Conservation (phyloP, 2,329 filamentous ascomycete genomes). For the Fusarium poae region DNA sequence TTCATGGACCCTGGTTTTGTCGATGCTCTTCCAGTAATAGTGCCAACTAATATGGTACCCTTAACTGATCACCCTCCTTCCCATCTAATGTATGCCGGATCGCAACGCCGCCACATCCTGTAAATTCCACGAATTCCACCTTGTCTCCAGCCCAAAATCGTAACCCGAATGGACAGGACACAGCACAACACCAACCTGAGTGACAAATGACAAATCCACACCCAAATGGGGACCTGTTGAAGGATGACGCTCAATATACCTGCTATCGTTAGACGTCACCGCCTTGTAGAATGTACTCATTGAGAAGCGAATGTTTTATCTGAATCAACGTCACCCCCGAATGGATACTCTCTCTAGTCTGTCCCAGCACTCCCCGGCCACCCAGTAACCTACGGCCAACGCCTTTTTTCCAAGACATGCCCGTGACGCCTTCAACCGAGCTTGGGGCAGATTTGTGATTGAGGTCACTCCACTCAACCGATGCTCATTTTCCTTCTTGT, state of each 20-base stretch:
- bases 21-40: neutral
- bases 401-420: slow-evolving; percentile 37
- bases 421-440: slow-evolving; percentile 42
- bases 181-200: slow-evolving; percentile 7
- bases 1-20: slow-evolving; percentile 37
- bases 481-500: slow-evolving; percentile 27
- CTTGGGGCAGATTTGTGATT: slow-evolving; percentile 23
- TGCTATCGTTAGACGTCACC: slow-evolving; percentile 20
- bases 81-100: slow-evolving; percentile 22
- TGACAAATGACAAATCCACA: slow-evolving; percentile 37
- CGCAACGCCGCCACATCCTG: slow-evolving; percentile 29
- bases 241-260: slow-evolving; percentile 35
- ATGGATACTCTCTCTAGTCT: slow-evolving; percentile 34
- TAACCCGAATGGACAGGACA: slow-evolving; percentile 27
- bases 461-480: slow-evolving; percentile 36
- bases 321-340: slow-evolving; percentile 39
- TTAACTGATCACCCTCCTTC: slow-evolving; percentile 11
- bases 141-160: slow-evolving; percentile 36
- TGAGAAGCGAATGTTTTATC: slow-evolving; percentile 20
- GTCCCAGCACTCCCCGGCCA: slow-evolving; percentile 27
- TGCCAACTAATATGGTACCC: neutral
- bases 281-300: slow-evolving; percentile 28
- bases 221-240: slow-evolving; percentile 32
- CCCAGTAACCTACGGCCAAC: slow-evolving; percentile 39
- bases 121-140: slow-evolving; percentile 35